Conservation (phyloP, 2,329 filamentous ascomycete genomes). For the Aspergillus pseudonomiae region DNA sequence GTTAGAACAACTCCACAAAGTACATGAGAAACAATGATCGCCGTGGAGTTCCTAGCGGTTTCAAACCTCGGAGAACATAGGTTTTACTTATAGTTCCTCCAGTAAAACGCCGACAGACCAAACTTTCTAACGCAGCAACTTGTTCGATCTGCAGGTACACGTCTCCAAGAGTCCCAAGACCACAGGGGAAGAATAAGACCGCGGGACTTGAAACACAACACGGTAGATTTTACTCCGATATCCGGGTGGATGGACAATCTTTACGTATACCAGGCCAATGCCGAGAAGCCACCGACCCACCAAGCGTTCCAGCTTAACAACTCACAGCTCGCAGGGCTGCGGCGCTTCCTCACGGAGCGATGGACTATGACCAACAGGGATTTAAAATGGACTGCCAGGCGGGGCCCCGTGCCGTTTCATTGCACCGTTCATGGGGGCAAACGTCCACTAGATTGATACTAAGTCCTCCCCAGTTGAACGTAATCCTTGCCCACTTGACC, state of each 20-base stretch:
- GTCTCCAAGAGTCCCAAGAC: neutral
- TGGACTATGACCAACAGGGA: neutral
- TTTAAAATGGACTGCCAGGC: neutral
- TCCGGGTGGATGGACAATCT: neutral
- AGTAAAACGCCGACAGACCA: neutral
- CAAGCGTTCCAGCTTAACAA: neutral
- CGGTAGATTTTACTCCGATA: neutral
- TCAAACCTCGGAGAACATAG: neutral
- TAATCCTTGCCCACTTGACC: neutral
- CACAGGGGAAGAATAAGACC: neutral
- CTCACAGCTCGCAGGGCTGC: neutral
- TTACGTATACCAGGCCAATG: neutral
- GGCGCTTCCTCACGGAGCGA: neutral
- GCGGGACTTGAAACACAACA: neutral
- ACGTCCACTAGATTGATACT: neutral
- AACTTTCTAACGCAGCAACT: too few relatives aligned
- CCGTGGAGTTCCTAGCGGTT: neutral
- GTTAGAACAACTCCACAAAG: neutral
- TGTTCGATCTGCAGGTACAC: neutral
- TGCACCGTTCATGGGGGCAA: neutral
- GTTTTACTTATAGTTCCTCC: neutral
- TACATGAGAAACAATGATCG: neutral
- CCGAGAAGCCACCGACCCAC: neutral
- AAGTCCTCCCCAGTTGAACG: neutral
- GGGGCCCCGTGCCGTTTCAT: neutral